phyloP scores from a whole-genome alignment of 1,139 yeast genomes.

The Ashbya aceris region DNA sequence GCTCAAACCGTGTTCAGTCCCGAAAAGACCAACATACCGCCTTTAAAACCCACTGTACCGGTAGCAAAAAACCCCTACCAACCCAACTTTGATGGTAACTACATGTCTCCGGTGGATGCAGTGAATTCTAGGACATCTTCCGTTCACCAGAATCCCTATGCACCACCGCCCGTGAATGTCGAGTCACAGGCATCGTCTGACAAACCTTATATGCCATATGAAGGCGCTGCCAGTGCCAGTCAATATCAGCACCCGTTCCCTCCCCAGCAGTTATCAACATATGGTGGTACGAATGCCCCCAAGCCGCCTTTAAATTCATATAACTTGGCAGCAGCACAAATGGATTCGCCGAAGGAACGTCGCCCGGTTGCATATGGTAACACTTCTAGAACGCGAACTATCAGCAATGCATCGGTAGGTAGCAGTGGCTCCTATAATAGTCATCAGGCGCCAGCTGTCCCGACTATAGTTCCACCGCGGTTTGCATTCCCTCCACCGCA shows the following conservation, averaged over 20 bases:
- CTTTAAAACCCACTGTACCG: neutral
- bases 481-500: neutral
- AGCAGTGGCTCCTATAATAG: constrained; percentile 10
- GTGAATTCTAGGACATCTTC: too few relatives aligned
- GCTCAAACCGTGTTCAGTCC: too few relatives aligned
- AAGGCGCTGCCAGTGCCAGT: neutral
- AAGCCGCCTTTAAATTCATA: too few relatives aligned
- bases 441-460: constrained; percentile 8
- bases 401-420: constrained; percentile 20
- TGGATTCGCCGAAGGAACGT: constrained; percentile 6
- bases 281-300: neutral
- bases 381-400: constrained; percentile 15
- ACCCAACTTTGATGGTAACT: neutral
- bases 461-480: constrained; percentile 7
- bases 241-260: neutral
- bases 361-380: constrained; percentile 5
- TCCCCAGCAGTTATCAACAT: neutral
- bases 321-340: neutral
- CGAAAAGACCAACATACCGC: too few relatives aligned
- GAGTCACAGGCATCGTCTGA: neutral
- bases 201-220: neutral
- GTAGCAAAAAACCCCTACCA: neutral
- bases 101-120: too few relatives aligned
- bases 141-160: neutral
- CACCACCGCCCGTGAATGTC: neutral